These are phyloP conservation scores for Apiospora koreana DNA, from an alignment of 2,329 filamentous ascomycete species.

Conservation along the genomic window DNA sequence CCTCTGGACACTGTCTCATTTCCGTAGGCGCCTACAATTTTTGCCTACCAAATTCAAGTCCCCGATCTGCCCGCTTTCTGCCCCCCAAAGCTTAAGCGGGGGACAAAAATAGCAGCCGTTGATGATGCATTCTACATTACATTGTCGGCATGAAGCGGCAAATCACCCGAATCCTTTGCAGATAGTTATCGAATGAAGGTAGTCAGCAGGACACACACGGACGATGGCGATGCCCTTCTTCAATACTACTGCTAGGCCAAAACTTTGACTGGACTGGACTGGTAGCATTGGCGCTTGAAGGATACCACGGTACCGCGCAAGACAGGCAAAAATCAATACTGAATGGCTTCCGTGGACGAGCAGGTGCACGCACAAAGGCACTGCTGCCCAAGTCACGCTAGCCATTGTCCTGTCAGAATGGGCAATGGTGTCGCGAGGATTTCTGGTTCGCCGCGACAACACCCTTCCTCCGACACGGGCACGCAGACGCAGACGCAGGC, in stretches of 20 bases:
- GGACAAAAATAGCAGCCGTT: slow-evolving; percentile 6
- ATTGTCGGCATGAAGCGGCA: background rate
- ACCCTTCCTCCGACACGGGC: slow-evolving; percentile 1
- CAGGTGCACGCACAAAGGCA: slow-evolving; percentile 2
- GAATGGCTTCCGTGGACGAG: background rate
- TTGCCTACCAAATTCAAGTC: background rate
- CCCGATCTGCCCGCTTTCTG: background rate
- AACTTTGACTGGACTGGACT: background rate
- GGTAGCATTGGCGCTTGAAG: background rate
- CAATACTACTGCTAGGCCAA: background rate
- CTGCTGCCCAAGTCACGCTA: slow-evolving; percentile 3
- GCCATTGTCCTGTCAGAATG: background rate
- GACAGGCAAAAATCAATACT: background rate
- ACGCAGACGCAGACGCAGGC: background rate
- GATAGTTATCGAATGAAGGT: background rate
- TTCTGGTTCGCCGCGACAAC: slow-evolving; percentile 3
- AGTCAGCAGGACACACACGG: background rate
- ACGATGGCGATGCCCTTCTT: background rate
- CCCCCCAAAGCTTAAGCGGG: slow-evolving; percentile 7
- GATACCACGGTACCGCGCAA: background rate
- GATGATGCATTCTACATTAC: background rate
- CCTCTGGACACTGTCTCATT: background rate
- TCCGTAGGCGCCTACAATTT: slow-evolving; percentile 6
- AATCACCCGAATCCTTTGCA: background rate
- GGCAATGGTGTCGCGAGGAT: background rate